A percentile compares a stretch with the other conserved stretches of the same genome.
These are phyloP conservation scores for Globisporangium cederbergense DNA, from an alignment of 352 stramenopile genomes.

Conservation along the genomic window DNA sequence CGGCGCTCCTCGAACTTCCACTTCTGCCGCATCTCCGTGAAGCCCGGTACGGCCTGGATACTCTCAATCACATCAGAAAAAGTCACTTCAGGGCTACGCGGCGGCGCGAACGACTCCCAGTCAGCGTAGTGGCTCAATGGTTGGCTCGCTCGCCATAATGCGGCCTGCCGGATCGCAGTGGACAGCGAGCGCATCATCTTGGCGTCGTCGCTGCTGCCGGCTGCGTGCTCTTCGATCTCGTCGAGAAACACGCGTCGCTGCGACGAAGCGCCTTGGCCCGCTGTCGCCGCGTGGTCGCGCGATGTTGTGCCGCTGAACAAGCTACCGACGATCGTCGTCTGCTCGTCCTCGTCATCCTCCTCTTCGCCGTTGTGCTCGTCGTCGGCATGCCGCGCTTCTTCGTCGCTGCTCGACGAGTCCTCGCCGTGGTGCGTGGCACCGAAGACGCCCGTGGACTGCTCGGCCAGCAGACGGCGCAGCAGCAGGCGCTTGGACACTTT, in stretches of 20 bases:
- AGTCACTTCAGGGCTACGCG: constrained; percentile 55
- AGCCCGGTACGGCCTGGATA: constrained; percentile 41
- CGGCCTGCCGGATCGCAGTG: constrained; percentile 67
- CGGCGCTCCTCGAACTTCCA: constrained; percentile 62
- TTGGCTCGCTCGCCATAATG: constrained; percentile 74
- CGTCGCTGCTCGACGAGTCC: constrained; percentile 76
- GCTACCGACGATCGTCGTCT: constrained; percentile 78
- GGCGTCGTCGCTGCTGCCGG: constrained; percentile 50
- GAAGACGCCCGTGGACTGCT: constrained; percentile 51
- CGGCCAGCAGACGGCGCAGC: constrained; percentile 65
- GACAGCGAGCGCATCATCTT: constrained; percentile 78
- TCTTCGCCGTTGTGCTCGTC: constrained; percentile 40
- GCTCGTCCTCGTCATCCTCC: constrained; percentile 56
- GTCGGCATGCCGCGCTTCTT: constrained; percentile 45
- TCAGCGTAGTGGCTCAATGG: constrained; percentile 65
- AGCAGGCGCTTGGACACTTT: constrained; percentile 82
- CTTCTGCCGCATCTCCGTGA: constrained; percentile 39
- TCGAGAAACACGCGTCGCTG: constrained; percentile 48
- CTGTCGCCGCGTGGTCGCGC: constrained; percentile 37
- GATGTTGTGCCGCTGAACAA: constrained; percentile 66
- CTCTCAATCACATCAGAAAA: constrained; percentile 77
- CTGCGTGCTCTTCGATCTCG: constrained; percentile 67
- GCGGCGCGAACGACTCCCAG: constrained; percentile 59
- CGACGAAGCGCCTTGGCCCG: constrained; percentile 11
- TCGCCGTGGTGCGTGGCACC: constrained; percentile 36